Evolutionary conservation across 805 yeast genomes (phyloP).

Genomic region (Cyberlindnera xylosilytica): DNA sequence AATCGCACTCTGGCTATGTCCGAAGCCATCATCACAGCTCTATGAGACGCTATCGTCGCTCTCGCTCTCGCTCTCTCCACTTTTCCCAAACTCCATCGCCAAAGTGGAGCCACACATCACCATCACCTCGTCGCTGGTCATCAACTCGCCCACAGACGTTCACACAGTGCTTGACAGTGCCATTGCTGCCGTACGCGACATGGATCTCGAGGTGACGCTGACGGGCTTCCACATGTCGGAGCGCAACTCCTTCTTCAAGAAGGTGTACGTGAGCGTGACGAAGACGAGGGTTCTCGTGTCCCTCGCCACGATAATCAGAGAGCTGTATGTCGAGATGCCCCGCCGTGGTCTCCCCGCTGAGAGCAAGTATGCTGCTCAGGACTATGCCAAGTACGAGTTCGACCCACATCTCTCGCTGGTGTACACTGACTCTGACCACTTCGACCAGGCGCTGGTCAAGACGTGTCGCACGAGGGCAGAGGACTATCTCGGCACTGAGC

Average conservation of each 20-base stretch:
- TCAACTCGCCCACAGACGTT: constrained; percentile 53
- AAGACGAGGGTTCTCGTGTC: constrained; percentile 29
- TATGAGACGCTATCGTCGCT: constrained; percentile 55
- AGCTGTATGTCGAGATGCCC: constrained; percentile 50
- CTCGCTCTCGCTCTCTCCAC: constrained; percentile 61
- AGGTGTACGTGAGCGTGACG: constrained; percentile 20
- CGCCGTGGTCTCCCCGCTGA: constrained; percentile 25
- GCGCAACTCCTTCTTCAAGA: constrained; percentile 26
- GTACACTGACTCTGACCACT: constrained; percentile 62
- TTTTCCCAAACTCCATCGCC: constrained; percentile 50
- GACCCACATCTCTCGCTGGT: constrained; percentile 73
- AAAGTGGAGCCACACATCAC: constrained; percentile 76
- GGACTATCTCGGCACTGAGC: constrained; percentile 49
- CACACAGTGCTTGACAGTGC: constrained; percentile 55
- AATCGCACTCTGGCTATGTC: constrained; percentile 77
- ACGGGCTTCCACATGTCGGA: constrained; percentile 17
- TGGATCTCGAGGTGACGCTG: constrained; percentile 14
- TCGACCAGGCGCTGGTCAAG: constrained; percentile 62
- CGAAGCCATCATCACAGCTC: constrained; percentile 50
- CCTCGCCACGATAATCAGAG: constrained; percentile 47
- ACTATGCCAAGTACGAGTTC: constrained; percentile 56
- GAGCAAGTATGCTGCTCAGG: constrained; percentile 43
- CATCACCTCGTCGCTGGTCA: constrained; percentile 56
- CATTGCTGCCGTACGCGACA: constrained; percentile 45
- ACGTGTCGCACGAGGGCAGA: constrained; percentile 63